These are phyloP conservation scores for Collybiopsis luxurians DNA, from an alignment of 768 basidiomycete genomes.

Conservation along the genomic window DNA sequence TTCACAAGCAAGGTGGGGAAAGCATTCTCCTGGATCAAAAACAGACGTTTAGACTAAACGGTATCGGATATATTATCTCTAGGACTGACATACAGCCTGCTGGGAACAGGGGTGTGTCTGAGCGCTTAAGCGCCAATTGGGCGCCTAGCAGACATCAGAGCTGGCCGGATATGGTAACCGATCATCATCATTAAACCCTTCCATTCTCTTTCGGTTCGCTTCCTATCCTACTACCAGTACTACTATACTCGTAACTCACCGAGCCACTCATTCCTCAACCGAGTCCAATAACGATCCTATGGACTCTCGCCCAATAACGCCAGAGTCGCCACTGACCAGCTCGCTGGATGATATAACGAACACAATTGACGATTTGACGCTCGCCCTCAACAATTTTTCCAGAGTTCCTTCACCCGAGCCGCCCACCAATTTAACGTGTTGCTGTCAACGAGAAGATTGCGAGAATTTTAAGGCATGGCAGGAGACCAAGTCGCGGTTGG, in stretches of 20 bases:
- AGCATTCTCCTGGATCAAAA: too few relatives aligned
- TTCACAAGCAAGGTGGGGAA: too few relatives aligned
- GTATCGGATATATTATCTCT: too few relatives aligned
- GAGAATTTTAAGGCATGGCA: slow-evolving; percentile 64
- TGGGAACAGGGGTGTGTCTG: too few relatives aligned
- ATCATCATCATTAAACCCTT: too few relatives aligned
- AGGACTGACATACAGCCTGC: too few relatives aligned
- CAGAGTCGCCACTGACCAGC: slow-evolving; percentile 48
- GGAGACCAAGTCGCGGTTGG: slow-evolving; percentile 64
- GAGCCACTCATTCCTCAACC: not conserved
- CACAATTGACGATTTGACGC: slow-evolving; percentile 79
- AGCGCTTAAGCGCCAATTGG: too few relatives aligned
- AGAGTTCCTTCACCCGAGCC: slow-evolving; percentile 74
- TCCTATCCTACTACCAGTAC: not conserved
- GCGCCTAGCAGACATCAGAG: too few relatives aligned
- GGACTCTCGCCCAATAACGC: slow-evolving; percentile 39
- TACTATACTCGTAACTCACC: not conserved
- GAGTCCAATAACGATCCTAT: not conserved
- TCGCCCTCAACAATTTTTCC: slow-evolving; percentile 70
- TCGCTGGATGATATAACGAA: slow-evolving; percentile 51
- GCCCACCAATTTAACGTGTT: slow-evolving; percentile 49
- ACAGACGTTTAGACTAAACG: too few relatives aligned
- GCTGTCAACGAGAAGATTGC: slow-evolving; percentile 65
- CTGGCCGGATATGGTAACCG: too few relatives aligned
- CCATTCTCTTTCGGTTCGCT: not conserved